These are phyloP conservation scores for Scheffersomyces stambukii DNA, from an alignment of 1,139 yeast species.

Conservation along the genomic window DNA sequence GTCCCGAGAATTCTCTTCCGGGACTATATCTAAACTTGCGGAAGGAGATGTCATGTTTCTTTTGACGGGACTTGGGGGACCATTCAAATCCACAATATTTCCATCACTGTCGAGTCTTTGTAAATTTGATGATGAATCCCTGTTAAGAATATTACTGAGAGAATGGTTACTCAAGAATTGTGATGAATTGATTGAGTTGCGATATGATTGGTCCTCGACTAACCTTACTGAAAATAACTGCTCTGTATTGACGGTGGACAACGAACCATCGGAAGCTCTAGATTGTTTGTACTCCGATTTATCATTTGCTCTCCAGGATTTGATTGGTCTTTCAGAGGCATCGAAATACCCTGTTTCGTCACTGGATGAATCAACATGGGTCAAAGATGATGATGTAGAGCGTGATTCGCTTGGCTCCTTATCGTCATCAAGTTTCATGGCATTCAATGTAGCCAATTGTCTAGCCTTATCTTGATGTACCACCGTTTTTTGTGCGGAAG, in stretches of 20 bases:
- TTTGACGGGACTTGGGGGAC: constrained; percentile 10
- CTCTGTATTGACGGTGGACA: constrained; percentile 84
- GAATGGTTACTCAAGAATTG: constrained; percentile 29
- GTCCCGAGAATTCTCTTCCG: constrained; percentile 25
- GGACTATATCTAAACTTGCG: constrained; percentile 27
- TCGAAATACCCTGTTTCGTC: constrained; percentile 8
- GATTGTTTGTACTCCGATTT: constrained; percentile 24
- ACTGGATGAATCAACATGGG: constrained; percentile 32
- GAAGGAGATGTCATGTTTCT: constrained; percentile 15
- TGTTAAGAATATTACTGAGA: constrained; percentile 22
- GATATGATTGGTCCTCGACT: constrained; percentile 52
- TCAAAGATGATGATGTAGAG: constrained; percentile 31
- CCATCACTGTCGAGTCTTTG: constrained; percentile 55
- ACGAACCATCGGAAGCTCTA: constrained; percentile 58
- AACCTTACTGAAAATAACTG: constrained; percentile 77
- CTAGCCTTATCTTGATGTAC: constrained; percentile 13
- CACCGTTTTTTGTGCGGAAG: too few species aligned
- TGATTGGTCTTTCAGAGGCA: constrained; percentile 36
- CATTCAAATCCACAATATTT: constrained; percentile 32
- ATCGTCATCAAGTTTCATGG: constrained; percentile 44
- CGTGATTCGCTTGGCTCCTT: constrained; percentile 33
- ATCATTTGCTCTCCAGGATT: constrained; percentile 72
- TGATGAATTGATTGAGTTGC: constrained; percentile 33
- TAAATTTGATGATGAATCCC: constrained; percentile 37
- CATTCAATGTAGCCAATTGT: constrained; percentile 36